Evolutionary conservation across 768 basidiomycete species (phyloP).

Genomic region (Peribolospora kevripleyi): DNA sequence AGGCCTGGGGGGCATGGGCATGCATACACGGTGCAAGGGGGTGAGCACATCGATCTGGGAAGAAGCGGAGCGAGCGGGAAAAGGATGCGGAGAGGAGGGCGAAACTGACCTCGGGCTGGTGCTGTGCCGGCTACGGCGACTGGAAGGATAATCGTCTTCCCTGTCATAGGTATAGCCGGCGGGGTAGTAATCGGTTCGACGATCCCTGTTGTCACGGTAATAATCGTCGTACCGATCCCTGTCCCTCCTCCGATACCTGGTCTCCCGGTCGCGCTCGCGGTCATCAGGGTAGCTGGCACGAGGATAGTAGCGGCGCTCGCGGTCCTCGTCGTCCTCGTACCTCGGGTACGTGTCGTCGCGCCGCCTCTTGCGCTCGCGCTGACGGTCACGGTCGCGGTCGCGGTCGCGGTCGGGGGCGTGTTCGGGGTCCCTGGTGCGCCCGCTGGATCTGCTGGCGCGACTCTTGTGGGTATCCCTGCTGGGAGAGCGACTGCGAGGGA

Average conservation of each 20-base stretch:
- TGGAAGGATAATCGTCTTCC: constrained; percentile 1
- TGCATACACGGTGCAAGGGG: constrained; percentile 32
- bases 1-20: constrained; percentile 31
- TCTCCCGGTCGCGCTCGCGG: constrained; percentile 2
- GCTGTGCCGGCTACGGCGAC: constrained; percentile 1
- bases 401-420: constrained; percentile 17
- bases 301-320: constrained; percentile 6
- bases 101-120: constrained; percentile 18
- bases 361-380: constrained; percentile 2
- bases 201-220: constrained; percentile 18
- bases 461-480: no score
- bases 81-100: constrained; percentile 1
- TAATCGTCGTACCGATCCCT: constrained; percentile 1
- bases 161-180: constrained; percentile 25
- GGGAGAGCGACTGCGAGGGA: no score
- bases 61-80: constrained; percentile 19
- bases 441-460: no score
- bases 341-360: constrained; percentile 5
- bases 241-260: constrained; percentile 1
- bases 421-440: constrained; percentile 1
- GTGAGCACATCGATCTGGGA: constrained; percentile 4
- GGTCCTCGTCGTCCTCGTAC: constrained; percentile 8
- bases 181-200: constrained; percentile 17
- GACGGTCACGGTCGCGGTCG: constrained; percentile 4
- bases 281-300: constrained; percentile 3